These are phyloP conservation scores for Capsella bursapastoris DNA, from an alignment of 345 rosid species.

Conservation along the genomic window DNA sequence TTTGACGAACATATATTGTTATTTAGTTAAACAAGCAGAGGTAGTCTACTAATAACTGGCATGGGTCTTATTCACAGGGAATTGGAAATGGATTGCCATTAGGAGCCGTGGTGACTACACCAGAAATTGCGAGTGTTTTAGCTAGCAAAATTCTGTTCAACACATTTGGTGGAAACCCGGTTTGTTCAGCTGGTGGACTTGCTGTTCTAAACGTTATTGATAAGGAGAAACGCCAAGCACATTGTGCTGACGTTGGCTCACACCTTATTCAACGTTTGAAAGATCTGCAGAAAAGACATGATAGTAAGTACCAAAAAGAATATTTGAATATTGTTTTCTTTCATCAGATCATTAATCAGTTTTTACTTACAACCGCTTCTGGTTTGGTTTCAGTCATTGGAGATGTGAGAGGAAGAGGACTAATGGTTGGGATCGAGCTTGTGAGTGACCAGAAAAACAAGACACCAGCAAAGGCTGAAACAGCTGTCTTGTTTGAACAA, in stretches of 20 bases:
- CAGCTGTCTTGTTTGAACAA: conserved; percentile 75
- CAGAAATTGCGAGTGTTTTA: conserved; percentile 93
- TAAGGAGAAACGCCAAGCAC: conserved; percentile 83
- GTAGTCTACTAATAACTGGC: neutral
- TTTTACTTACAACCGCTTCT: neutral
- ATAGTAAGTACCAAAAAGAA: conserved; percentile 54
- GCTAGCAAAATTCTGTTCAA: conserved; percentile 84
- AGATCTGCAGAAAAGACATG: conserved; percentile 70
- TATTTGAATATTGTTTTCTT: neutral
- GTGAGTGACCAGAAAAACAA: conserved; percentile 78
- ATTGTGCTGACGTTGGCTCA: conserved; percentile 79
- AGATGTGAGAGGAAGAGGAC: conserved; percentile 91
- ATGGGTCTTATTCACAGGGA: conserved; percentile 49
- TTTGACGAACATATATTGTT: neutral
- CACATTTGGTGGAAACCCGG: conserved; percentile 97
- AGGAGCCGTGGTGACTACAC: conserved; percentile 95
- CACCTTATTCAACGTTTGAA: conserved; percentile 72
- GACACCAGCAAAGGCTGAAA: conserved; percentile 90
- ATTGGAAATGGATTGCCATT: conserved; percentile 96
- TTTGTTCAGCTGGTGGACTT: conserved; percentile 95
- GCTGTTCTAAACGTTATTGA: conserved; percentile 93
- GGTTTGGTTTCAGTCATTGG: conserved; percentile 68
- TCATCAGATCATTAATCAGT: conserved; percentile 16
- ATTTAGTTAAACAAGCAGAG: neutral
- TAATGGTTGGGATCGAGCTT: conserved; percentile 87